Evolutionary conservation across 441 rosid species (phyloP), one percentile per base, ranked within the genome.

Genomic region (Raphanus hybrid): DNA sequence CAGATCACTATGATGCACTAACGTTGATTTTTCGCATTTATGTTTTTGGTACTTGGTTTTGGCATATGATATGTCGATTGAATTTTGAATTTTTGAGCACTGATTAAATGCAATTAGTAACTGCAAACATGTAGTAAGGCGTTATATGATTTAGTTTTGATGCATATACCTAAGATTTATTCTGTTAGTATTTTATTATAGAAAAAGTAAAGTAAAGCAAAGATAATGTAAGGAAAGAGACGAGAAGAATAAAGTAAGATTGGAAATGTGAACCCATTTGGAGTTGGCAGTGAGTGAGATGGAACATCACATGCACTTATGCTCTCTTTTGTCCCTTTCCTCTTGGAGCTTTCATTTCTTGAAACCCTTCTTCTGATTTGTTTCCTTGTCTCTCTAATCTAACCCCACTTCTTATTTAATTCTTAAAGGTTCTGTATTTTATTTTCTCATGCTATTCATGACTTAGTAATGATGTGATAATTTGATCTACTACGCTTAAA

Each of bases 221-320:
- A 61, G 74, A 78, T 61, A 78, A 73, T 73, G 81, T 27, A 73
- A 73, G 61, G 73, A 61, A 67, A 73, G 65, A 61, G 81, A 73
- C 77, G 74, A 78, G 2, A 74, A 52, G 78, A 73, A 73, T 78
- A 78, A 78, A 78, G 81, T 41, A 54, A 71, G 68, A 73, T 73
- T 73, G 70, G 77, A 78, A 68, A 78, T 73, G 81, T 78, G 78
- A 78, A 78, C 74, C 74, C 81, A 73, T 73, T 68, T 62, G 78
- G 78, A 8, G 78, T 78, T 78, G 81, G 74, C 78, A 73, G 81
- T 78, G 78, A 78, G 81, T 78, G 81, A 78, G 81, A 78, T 73
- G 81, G 74, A 78, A 78, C 81, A 78, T 73, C 81, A 78, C 81
- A 78, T 78, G 81, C 81, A 78, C 74, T 78, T 62, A 54, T 78